Base-by-base conservation (phyloP, 495 filamentous ascomycete species). In the Xylaria venustula region DNA sequence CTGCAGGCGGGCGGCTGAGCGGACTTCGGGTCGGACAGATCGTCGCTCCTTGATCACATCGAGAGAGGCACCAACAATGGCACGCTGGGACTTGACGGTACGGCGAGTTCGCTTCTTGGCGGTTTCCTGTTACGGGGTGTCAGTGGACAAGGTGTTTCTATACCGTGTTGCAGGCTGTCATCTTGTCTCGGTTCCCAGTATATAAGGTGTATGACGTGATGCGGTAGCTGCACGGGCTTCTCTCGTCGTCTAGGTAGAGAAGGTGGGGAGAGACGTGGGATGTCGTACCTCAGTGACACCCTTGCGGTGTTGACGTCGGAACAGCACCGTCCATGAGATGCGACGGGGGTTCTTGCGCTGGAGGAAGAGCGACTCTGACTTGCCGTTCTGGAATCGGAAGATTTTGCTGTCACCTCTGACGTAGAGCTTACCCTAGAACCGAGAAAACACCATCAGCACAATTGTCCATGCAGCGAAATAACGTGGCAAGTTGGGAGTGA, bases 281-380 rank as follows among this genome's bases (percentile, higher is more conserved):
- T 71, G 66, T 66, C 89, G 81, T 86, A 98, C 94, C 91, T 99
- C 94, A 85, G 93, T 94, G 84, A 98, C 93, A 88, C 94, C 94
- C 91, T 99, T 99, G 87, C 91, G 93, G 87, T 97, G 93, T 83
- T 96, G 92, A 80, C 93, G 88, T 80, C 94, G 87, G 88, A 87
- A 99, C 61, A 99, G 90, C 68, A 92, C 88, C 60, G 94, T 99
- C 94, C 94, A 99, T 67, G 93, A 88, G 79, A 99, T 97, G 72
- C 93, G 90, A 77, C 94, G 92, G 73, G 94, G 94, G 88, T 99
- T 99, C 89, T 99, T 99, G 84, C 94, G 93, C 85, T 99, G 94
- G 65, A 98, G 92, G 87, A 98, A 98, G 67, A 99, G 90, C 65
- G 91, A 96, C 81, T 99, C 95, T 84, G 92, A 93, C 84, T 99